phyloP scores from a whole-genome alignment of 805 yeast species.

The Ogataea degrootiae region DNA sequence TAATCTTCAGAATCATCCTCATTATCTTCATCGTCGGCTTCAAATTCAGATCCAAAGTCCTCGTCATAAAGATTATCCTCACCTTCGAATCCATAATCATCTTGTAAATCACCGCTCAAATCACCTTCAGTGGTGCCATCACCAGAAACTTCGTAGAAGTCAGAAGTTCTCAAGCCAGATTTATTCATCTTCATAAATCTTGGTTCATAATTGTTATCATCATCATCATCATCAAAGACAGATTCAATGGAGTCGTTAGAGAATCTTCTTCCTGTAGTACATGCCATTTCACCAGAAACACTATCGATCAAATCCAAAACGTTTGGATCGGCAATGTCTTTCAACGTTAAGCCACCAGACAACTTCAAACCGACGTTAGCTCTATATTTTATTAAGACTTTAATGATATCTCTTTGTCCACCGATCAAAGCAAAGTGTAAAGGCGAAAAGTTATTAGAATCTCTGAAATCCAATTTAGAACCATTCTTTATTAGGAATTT shows the following conservation, averaged over 20 bases:
- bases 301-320: slow-evolving; percentile 30
- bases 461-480: slow-evolving; percentile 65
- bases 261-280: slow-evolving; percentile 14
- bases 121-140: slow-evolving; percentile 2
- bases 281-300: slow-evolving; percentile 2
- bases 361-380: slow-evolving; percentile 53
- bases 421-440: slow-evolving; percentile 78
- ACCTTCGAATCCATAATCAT: slow-evolving; percentile 2
- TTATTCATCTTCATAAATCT: slow-evolving; percentile 14
- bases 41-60: slow-evolving; percentile 6
- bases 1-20: slow-evolving; percentile 10
- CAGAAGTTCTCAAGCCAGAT: slow-evolving; percentile 15
- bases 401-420: slow-evolving; percentile 67
- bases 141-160: slow-evolving; percentile 9
- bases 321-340: slow-evolving; percentile 37
- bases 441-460: slow-evolving; percentile 80
- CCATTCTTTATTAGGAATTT: slow-evolving; percentile 60
- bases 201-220: slow-evolving; percentile 21
- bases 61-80: background rate
- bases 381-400: slow-evolving; percentile 56
- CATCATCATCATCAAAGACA: slow-evolving; percentile 20
- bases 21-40: slow-evolving; percentile 20
- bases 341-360: slow-evolving; percentile 42
- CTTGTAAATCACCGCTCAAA: slow-evolving; percentile 1
- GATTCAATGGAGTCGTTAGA: slow-evolving; percentile 28